These are phyloP conservation scores for Eucalyptus leucophloia DNA, from an alignment of 345 rosid species.

Conservation along the genomic window DNA sequence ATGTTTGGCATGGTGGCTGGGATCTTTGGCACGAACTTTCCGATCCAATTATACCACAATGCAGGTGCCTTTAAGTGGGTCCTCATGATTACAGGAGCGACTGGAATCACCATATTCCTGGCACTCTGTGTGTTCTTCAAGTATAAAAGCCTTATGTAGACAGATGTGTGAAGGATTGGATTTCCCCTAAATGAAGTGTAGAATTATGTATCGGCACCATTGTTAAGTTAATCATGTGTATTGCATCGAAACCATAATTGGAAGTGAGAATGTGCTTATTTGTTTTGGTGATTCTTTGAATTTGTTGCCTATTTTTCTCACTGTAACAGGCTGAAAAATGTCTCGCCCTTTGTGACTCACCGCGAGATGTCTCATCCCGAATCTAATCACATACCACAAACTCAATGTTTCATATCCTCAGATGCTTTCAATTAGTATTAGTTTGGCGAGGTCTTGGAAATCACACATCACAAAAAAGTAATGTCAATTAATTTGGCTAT, in stretches of 20 bases:
- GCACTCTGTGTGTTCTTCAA: constrained; percentile 87
- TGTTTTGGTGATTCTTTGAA: not conserved
- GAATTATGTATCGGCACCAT: not conserved
- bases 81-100: constrained; percentile 48
- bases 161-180: not conserved
- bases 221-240: not conserved
- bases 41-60: constrained; percentile 47
- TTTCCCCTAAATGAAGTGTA: not conserved
- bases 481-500: not conserved
- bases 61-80: constrained; percentile 82
- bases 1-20: constrained; percentile 97
- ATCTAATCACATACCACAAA: not conserved
- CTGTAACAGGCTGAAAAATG: not conserved
- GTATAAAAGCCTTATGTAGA: constrained; percentile 72
- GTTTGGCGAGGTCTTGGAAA: not conserved
- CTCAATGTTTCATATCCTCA: not conserved
- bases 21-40: constrained; percentile 89
- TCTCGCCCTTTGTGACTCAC: not conserved
- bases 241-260: not conserved
- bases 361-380: not conserved
- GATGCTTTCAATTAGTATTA: not conserved
- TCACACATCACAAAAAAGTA: not conserved
- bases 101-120: constrained; percentile 44
- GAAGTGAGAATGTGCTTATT: not conserved
- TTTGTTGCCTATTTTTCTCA: not conserved